Evolutionary conservation across 352 stramenopile genomes (phyloP).

Genomic region (Globisporangium heterothallicum): DNA sequence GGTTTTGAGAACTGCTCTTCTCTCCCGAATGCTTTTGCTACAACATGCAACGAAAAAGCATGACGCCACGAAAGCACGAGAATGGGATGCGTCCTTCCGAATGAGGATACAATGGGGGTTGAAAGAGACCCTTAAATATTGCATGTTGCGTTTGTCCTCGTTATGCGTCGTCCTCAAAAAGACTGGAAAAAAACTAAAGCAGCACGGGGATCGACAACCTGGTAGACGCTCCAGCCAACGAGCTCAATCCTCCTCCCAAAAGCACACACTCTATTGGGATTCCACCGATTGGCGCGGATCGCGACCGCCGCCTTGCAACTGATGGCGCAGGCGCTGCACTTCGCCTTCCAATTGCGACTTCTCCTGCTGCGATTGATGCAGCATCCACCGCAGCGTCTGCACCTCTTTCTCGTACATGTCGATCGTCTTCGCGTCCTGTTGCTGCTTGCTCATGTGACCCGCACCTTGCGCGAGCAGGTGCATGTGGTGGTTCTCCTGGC

Average conservation of each 20-base stretch:
- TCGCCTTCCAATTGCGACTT: slow-evolving; percentile 58
- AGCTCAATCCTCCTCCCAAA: background rate
- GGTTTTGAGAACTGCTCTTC: no score
- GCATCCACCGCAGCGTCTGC: slow-evolving; percentile 51
- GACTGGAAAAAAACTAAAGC: no score
- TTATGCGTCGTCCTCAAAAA: no score
- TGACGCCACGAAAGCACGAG: no score
- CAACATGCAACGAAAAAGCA: no score
- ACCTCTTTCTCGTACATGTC: slow-evolving; percentile 70
- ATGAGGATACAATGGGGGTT: no score
- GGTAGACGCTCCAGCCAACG: no score
- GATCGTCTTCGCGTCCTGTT: slow-evolving; percentile 31
- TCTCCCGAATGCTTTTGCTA: no score
- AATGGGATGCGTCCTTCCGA: no score
- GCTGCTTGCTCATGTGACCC: slow-evolving; percentile 58
- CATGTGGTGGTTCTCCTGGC: slow-evolving; percentile 46
- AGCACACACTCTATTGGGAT: background rate
- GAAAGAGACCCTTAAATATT: no score
- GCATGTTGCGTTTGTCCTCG: no score
- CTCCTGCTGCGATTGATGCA: slow-evolving; percentile 71
- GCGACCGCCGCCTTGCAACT: slow-evolving; percentile 18
- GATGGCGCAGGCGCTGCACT: slow-evolving; percentile 59
- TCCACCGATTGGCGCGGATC: slow-evolving; percentile 2
- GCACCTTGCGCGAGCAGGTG: slow-evolving; percentile 57
- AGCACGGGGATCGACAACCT: no score